Evolutionary conservation across 345 rosid genomes (phyloP).

Genomic region (Euphorbia lathyris): DNA sequence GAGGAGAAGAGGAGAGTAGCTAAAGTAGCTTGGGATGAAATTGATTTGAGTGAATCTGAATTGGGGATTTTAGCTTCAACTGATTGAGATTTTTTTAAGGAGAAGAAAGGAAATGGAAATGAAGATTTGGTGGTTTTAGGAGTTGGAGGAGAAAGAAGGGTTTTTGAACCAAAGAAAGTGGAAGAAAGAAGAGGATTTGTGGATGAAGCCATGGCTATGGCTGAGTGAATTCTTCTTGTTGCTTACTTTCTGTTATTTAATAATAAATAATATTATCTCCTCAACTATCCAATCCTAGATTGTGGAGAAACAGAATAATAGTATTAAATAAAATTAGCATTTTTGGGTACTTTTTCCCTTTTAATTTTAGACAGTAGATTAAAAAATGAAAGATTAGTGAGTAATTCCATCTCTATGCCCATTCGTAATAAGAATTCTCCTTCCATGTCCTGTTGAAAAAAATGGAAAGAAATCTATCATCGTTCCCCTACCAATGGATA

Average conservation of each 20-base stretch:
- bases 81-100: conserved; percentile 16
- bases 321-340: too few species aligned
- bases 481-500: too few species aligned
- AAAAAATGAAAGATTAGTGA: too few species aligned
- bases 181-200: conserved; percentile 41
- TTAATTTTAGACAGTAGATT: too few species aligned
- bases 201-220: conserved; percentile 33
- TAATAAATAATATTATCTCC: background rate
- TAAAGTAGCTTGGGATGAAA: conserved; percentile 37
- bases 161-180: conserved; percentile 36
- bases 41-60: conserved; percentile 14
- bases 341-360: too few species aligned
- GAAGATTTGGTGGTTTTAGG: conserved; percentile 43
- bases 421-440: too few species aligned
- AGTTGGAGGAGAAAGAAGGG: conserved; percentile 48
- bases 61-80: conserved; percentile 26
- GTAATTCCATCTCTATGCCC: too few species aligned
- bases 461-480: too few species aligned
- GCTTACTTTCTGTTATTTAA: background rate
- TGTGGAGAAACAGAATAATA: too few species aligned
- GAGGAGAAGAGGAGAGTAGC: conserved; percentile 57
- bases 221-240: too few species aligned
- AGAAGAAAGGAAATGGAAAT: conserved; percentile 21
- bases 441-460: too few species aligned
- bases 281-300: too few species aligned